Percentiles rank a stretch among this genome's conserved stretches.
These are phyloP conservation scores for Micromonas commoda DNA, from an alignment of 139 green algal species.

Conservation along the genomic window DNA sequence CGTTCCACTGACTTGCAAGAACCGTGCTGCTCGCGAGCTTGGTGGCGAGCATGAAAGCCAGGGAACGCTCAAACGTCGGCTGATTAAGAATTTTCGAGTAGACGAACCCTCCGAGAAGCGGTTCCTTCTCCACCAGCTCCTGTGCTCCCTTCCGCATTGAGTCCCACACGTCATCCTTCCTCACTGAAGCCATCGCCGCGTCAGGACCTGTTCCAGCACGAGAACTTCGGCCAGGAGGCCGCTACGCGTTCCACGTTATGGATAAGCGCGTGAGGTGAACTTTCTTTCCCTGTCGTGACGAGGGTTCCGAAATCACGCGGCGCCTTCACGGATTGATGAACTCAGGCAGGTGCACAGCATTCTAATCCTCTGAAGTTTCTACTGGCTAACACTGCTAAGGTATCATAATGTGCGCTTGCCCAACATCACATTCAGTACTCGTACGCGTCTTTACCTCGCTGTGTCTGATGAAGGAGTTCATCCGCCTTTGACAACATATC, in stretches of 20 bases:
- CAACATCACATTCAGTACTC: no score
- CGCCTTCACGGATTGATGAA: no score
- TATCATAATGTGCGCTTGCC: no score
- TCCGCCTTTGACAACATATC: neutral
- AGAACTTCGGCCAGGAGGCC: no score
- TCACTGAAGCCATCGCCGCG: neutral
- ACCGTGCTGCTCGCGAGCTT: conserved; percentile 80
- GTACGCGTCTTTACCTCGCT: neutral
- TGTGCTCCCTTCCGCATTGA: conserved; percentile 35
- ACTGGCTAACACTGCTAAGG: no score
- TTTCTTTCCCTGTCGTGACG: no score
- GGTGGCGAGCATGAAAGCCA: conserved; percentile 91
- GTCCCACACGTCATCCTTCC: conserved; percentile 34
- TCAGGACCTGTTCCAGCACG: no score
- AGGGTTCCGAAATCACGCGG: no score
- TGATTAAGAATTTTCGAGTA: conserved; percentile 89
- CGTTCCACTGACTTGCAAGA: conserved; percentile 82
- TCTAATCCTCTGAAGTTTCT: no score
- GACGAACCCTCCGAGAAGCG: conserved; percentile 76
- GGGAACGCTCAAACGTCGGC: conserved; percentile 59
- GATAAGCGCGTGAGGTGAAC: no score
- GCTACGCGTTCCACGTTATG: no score
- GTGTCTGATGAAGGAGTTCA: neutral
- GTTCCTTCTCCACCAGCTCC: conserved; percentile 57
- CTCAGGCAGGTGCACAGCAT: no score